phyloP scores from a whole-genome alignment of 495 filamentous ascomycete species.

The Aspergillus nanangensis region DNA sequence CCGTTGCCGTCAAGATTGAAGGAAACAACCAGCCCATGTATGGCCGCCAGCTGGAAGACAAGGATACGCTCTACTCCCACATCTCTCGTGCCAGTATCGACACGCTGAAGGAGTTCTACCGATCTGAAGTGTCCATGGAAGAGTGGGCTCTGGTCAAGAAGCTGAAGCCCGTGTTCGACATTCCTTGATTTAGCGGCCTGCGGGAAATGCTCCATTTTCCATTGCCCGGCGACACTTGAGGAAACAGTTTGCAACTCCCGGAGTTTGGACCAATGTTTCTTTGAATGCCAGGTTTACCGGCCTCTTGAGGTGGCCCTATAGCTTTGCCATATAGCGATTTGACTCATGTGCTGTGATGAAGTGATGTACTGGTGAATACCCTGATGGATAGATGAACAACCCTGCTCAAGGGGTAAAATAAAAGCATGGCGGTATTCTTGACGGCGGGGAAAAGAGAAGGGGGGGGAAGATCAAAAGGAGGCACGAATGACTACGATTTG shows the following conservation, averaged over 20 bases:
- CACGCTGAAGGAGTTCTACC: constrained; percentile 93
- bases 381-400: constrained; percentile 3
- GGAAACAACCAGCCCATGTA: constrained; percentile 92
- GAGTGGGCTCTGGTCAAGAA: constrained; percentile 92
- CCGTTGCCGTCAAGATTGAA: constrained; percentile 97
- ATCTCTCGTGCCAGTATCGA: constrained; percentile 89
- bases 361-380: constrained; percentile 3
- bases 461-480: constrained; percentile 4
- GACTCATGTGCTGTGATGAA: constrained; percentile 7
- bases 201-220: not conserved
- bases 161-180: constrained; percentile 91
- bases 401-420: not conserved
- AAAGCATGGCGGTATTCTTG: not conserved
- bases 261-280: no score
- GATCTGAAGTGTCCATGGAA: constrained; percentile 83
- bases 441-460: not conserved
- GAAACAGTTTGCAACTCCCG: no score
- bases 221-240: no score
- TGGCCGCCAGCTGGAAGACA: constrained; percentile 92
- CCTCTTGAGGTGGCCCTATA: no score
- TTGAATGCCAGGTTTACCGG: no score
- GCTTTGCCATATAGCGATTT: constrained; percentile 7
- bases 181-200: constrained; percentile 53
- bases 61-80: constrained; percentile 79
- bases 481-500: constrained; percentile 23